Evolutionary conservation across 331 rosid species (phyloP).

Genomic region (Saraca asoca): DNA sequence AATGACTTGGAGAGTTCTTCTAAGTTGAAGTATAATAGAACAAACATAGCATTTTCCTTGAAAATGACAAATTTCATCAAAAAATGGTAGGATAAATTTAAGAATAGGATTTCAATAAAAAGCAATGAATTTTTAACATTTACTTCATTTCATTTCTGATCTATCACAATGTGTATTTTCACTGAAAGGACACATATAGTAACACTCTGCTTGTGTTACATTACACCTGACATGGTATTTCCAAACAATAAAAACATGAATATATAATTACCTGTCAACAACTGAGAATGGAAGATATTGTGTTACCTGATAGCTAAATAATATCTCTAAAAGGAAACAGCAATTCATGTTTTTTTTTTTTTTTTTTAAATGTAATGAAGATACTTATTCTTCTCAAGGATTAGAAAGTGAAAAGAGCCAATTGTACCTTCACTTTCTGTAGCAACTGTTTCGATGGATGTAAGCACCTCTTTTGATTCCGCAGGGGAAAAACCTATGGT

Average conservation of each 20-base stretch:
- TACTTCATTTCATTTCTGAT: background rate
- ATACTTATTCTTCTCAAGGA: slow-evolving; percentile 3
- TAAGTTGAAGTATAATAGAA: slow-evolving; percentile 14
- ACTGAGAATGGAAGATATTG: background rate
- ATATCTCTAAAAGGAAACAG: background rate
- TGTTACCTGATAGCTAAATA: background rate
- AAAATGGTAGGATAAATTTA: background rate
- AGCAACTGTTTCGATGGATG: slow-evolving; percentile 45
- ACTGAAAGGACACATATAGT: slow-evolving; percentile 21
- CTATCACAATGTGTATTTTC: background rate
- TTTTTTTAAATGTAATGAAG: slow-evolving; percentile 2
- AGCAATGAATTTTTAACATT: slow-evolving; percentile 15
- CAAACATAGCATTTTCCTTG: slow-evolving; percentile 5
- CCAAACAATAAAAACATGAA: slow-evolving; percentile 5
- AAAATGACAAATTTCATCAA: slow-evolving; percentile 13
- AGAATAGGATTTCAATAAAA: slow-evolving; percentile 12
- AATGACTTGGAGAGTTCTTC: background rate
- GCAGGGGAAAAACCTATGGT: slow-evolving; percentile 62
- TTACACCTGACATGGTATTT: background rate
- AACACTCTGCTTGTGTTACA: slow-evolving; percentile 13
- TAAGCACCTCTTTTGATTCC: slow-evolving; percentile 48
- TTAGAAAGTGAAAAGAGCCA: slow-evolving; percentile 13
- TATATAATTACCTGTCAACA: slow-evolving; percentile 12
- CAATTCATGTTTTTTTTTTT: slow-evolving; percentile 1
- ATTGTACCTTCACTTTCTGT: slow-evolving; percentile 65